Evolutionary conservation across 1,284 basidiomycete species (phyloP).

Genomic region (Ceratobasidium sp.): DNA sequence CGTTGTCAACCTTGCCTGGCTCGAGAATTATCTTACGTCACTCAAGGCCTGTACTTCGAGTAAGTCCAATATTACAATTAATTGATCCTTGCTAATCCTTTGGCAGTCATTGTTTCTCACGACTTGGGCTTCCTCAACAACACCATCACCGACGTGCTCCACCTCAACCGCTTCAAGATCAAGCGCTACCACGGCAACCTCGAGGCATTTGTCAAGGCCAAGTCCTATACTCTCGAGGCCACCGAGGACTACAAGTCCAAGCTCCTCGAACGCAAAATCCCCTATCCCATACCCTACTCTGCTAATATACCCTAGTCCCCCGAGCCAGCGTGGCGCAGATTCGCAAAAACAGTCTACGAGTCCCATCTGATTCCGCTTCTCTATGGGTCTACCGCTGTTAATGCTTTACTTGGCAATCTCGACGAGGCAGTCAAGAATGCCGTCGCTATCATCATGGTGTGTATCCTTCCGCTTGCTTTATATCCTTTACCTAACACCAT

Average conservation of each 20-base stretch:
- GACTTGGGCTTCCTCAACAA: slow-evolving; percentile 99
- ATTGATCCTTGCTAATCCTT: slow-evolving; percentile 48
- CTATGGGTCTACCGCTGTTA: too few species aligned
- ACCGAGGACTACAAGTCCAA: slow-evolving; percentile 54
- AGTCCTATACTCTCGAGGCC: slow-evolving; percentile 95
- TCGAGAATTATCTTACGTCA: slow-evolving; percentile 86
- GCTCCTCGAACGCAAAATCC: too few species aligned
- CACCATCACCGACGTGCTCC: slow-evolving; percentile 98
- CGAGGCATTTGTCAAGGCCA: slow-evolving; percentile 92
- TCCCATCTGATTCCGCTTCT: slow-evolving; percentile 60
- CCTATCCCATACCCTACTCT: too few species aligned
- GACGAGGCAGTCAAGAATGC: too few species aligned
- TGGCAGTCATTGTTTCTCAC: slow-evolving; percentile 92
- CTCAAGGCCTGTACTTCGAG: slow-evolving; percentile 82
- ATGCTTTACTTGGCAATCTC: too few species aligned
- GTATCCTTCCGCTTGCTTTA: too few species aligned
- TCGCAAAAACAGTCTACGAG: too few species aligned
- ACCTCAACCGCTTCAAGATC: slow-evolving; percentile 55
- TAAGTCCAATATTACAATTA: slow-evolving; percentile 59
- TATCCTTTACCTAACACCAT: too few species aligned
- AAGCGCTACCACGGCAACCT: slow-evolving; percentile 73
- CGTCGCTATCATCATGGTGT: too few species aligned
- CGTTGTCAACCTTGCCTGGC: slow-evolving; percentile 96
- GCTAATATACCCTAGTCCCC: too few species aligned
- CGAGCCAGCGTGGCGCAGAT: too few species aligned